phyloP scores from a whole-genome alignment of 23 red algal genomes.

The Agarophyton chilense region DNA sequence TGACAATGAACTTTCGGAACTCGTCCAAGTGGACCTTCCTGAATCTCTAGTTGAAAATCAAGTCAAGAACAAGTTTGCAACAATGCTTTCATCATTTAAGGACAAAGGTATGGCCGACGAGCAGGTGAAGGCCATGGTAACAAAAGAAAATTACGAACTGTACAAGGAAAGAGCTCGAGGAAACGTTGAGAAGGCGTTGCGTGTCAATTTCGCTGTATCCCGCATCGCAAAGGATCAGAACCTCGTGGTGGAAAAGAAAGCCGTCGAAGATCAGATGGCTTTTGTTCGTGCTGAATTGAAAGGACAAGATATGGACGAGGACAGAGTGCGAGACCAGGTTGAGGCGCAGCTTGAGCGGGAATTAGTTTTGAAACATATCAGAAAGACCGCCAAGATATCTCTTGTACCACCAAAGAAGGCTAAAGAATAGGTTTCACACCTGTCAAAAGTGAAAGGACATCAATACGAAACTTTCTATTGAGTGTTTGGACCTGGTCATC shows the following conservation, averaged over 20 bases:
- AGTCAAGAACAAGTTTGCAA: conserved; percentile 88
- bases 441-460: neutral
- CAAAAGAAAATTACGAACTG: conserved; percentile 92
- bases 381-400: conserved; percentile 67
- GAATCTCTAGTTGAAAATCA: conserved; percentile 89
- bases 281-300: conserved; percentile 71
- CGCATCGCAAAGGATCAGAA: conserved; percentile 82
- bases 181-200: conserved; percentile 82
- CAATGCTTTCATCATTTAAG: conserved; percentile 85
- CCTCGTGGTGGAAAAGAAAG: conserved; percentile 29
- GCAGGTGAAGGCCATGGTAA: conserved; percentile 91
- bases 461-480: neutral
- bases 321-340: conserved; percentile 70
- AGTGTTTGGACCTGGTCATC: no score
- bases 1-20: conserved; percentile 75
- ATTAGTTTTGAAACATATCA: conserved; percentile 62
- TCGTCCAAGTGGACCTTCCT: conserved; percentile 92
- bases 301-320: conserved; percentile 66
- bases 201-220: conserved; percentile 81
- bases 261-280: conserved; percentile 76
- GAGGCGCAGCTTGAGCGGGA: conserved; percentile 74
- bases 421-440: neutral
- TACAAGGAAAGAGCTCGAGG: conserved; percentile 78
- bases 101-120: conserved; percentile 86
- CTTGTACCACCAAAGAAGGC: conserved; percentile 45